Conservation (phyloP, 2,329 filamentous ascomycete species). For the Fusarium sp. region DNA sequence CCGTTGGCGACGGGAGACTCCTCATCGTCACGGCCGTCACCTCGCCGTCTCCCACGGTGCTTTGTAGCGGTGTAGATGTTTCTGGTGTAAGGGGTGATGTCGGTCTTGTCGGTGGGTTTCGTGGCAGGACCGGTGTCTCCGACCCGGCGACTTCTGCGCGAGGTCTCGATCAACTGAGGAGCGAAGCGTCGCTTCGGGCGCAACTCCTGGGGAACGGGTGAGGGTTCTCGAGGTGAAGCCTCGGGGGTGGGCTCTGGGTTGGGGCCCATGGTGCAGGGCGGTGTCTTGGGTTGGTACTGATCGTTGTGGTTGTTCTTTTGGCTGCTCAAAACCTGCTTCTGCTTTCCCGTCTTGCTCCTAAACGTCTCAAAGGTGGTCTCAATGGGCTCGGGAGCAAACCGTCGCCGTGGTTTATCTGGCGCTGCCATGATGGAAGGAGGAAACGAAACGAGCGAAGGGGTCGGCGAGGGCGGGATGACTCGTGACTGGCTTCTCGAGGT, state of each 20-base stretch:
- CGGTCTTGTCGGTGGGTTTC: conserved; percentile 76
- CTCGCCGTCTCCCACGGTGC: conserved; percentile 50
- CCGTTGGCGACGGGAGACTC: conserved; percentile 16
- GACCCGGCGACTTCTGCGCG: conserved; percentile 75
- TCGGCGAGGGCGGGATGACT: conserved; percentile 23
- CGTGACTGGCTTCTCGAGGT: conserved; percentile 34
- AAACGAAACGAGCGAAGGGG: conserved; percentile 44
- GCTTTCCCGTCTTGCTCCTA: conserved; percentile 53
- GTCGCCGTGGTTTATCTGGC: conserved; percentile 60
- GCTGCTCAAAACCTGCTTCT: conserved; percentile 25
- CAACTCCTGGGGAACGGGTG: conserved; percentile 56
- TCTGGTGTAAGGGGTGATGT: conserved; percentile 74
- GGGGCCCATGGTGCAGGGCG: conserved; percentile 53
- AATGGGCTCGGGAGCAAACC: conserved; percentile 76
- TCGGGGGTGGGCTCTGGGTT: conserved; percentile 69
- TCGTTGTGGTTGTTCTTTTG: conserved; percentile 10
- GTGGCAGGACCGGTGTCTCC: conserved; percentile 73
- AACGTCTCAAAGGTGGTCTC: conserved; percentile 76
- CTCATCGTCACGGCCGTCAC: conserved; percentile 8
- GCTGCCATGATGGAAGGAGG: conserved; percentile 55
- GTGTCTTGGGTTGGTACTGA: conserved; percentile 18
- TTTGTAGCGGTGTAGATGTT: conserved; percentile 66
- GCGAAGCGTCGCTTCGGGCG: conserved; percentile 69
- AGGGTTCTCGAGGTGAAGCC: conserved; percentile 63
- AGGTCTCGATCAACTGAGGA: conserved; percentile 85